Base-by-base conservation (phyloP, 768 basidiomycete species). In the Crucibulum laeve region DNA sequence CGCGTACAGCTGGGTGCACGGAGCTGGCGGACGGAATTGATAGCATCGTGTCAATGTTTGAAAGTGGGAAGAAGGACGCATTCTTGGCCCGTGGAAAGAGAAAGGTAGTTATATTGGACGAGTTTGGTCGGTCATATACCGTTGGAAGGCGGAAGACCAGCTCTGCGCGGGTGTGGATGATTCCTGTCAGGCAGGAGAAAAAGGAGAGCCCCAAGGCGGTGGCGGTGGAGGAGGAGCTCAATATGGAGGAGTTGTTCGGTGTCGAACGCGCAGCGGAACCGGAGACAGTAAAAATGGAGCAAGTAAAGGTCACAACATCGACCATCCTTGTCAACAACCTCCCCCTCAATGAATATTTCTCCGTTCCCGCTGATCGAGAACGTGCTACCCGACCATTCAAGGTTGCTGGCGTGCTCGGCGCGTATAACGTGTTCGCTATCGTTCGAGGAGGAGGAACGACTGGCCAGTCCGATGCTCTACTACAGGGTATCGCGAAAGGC, bases 111-210 rank as follows among this genome's bases (percentile, higher is more conserved):
- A 58, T 68, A 19, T 64, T 90, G 41, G 94, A 97, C 60, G 67
- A 75, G 35, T 75, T 76, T 44, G 91, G 91, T n/a, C 73, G 94
- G 45, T 82, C 84, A n/a, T 90, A 91, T 57, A 88, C 88, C 0
- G 57, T 87, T 38, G 94, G 94, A 28, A 78, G 81, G 63, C 76
- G 94, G 51, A 98, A 98, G 67, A 91, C 91, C 47, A 90, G 88
- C 53, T 70, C 84, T 1, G 92, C 94, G 25, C 78, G 91, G 28
- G 92, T 94, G 6, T 98, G 94, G 94, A 86, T 95, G 70, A 87
- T 96, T 47, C 79, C 84, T 25, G 76, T 77, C 19, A 65, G 73
- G 43, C 40, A 48, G 15, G 42, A 58, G 49, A 25, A 53, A 40
- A 13, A 48, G 26, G 30, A 15, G 30, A 3, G 51, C 5, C 39